Conservation (phyloP, 805 yeast genomes). For the Ogataea glucozyma region DNA sequence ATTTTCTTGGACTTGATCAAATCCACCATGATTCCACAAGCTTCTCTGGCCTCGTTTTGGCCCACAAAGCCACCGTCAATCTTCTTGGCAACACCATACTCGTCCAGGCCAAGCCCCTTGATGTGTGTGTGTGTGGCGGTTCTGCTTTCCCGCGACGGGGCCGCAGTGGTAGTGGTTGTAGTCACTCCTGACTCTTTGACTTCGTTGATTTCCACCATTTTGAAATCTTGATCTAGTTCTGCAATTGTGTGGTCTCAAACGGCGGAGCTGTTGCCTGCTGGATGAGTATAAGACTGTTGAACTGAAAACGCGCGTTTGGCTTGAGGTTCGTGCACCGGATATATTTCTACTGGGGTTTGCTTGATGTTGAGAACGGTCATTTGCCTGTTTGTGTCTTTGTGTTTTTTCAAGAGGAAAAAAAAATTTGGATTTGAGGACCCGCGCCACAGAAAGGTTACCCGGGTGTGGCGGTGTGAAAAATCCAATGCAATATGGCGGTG, state of each 20-base stretch:
- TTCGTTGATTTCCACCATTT: constrained; percentile 78
- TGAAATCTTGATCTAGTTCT: background rate
- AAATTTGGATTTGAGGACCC: background rate
- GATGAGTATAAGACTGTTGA: background rate
- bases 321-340: too few species aligned
- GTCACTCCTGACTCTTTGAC: constrained; percentile 51
- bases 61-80: constrained; percentile 97
- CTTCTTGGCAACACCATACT: constrained; percentile 77
- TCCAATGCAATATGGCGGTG: background rate
- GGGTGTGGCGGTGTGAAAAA: background rate
- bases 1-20: constrained; percentile 93
- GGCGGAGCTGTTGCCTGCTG: background rate
- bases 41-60: constrained; percentile 89
- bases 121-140: constrained; percentile 97
- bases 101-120: constrained; percentile 95
- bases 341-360: background rate
- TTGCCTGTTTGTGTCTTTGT: background rate
- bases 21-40: constrained; percentile 91
- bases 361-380: background rate
- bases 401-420: background rate
- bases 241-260: background rate
- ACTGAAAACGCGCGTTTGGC: too few species aligned
- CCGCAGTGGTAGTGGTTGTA: constrained; percentile 15
- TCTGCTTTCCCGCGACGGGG: constrained; percentile 30
- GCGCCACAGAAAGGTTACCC: background rate